A percentile compares a stretch with the other conserved stretches of the same genome.
These are phyloP conservation scores for Fusarium sp. DNA, from an alignment of 2,329 filamentous ascomycete genomes.

Conservation along the genomic window DNA sequence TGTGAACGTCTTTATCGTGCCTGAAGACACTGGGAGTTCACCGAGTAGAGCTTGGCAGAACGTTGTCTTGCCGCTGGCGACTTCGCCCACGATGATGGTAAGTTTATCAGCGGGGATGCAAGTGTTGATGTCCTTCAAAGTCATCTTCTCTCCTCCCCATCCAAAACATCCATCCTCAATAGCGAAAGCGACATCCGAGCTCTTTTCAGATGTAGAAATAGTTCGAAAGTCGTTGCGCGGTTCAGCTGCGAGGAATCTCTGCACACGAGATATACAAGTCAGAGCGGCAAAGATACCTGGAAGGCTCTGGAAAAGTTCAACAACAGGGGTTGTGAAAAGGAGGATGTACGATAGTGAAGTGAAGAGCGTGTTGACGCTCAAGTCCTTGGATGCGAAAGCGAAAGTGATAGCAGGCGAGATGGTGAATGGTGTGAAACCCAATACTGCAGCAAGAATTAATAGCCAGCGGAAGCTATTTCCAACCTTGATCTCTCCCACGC, in stretches of 20 bases:
- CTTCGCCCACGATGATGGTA: slow-evolving; percentile 53
- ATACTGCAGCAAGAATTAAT: slow-evolving; percentile 33
- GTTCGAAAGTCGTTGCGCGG: slow-evolving; percentile 40
- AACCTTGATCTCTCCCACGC: slow-evolving; percentile 45
- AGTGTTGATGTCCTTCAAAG: slow-evolving; percentile 32
- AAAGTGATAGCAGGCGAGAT: slow-evolving; percentile 52
- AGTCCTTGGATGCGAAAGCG: slow-evolving; percentile 41
- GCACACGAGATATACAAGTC: slow-evolving; percentile 51
- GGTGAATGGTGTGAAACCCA: slow-evolving; percentile 50
- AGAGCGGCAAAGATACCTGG: slow-evolving; percentile 48
- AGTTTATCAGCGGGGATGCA: slow-evolving; percentile 38
- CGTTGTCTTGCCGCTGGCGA: slow-evolving; percentile 53
- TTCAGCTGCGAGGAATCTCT: slow-evolving; percentile 51
- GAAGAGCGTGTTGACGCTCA: slow-evolving; percentile 48
- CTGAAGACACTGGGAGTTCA: slow-evolving; percentile 42
- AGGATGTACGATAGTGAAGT: slow-evolving; percentile 51
- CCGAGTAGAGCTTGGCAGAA: slow-evolving; percentile 52
- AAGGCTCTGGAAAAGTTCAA: slow-evolving; percentile 48
- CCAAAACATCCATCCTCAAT: slow-evolving; percentile 41
- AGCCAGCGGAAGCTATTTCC: slow-evolving; percentile 46
- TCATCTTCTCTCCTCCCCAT: slow-evolving; percentile 43
- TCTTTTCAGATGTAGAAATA: slow-evolving; percentile 9
- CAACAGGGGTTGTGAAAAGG: slow-evolving; percentile 50
- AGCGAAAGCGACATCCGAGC: slow-evolving; percentile 10
- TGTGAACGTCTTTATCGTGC: slow-evolving; percentile 23